Conservation (phyloP, 2,329 filamentous ascomycete species). For the Pezicula carpinea region DNA sequence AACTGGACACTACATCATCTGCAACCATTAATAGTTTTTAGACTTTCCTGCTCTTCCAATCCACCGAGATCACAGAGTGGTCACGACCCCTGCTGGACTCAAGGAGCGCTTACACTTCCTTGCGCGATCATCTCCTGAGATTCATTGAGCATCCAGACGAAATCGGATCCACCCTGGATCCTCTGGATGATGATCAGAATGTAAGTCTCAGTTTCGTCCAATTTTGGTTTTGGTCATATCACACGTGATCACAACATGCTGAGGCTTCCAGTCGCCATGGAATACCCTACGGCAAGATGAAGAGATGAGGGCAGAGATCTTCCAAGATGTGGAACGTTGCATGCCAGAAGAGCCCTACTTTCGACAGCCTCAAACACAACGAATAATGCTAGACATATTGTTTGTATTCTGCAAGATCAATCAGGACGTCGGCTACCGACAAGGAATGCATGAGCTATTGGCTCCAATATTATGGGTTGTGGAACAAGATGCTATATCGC, state of each 20-base stretch:
- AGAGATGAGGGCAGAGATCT: conserved; percentile 77
- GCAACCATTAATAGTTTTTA: conserved; percentile 30
- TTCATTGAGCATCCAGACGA: conserved; percentile 83
- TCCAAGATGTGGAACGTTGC: conserved; percentile 87
- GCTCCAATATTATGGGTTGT: conserved; percentile 85
- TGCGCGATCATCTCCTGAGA: conserved; percentile 70
- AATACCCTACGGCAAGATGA: conserved; percentile 82
- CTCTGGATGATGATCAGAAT: conserved; percentile 73
- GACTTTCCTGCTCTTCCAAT: conserved; percentile 77
- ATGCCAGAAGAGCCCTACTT: conserved; percentile 91
- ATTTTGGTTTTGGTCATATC: background rate
- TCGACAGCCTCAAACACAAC: conserved; percentile 72
- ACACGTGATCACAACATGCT: conserved; percentile 39
- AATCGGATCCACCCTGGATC: conserved; percentile 70
- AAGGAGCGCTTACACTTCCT: conserved; percentile 67
- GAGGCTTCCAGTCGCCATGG: conserved; percentile 76
- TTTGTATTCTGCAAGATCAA: conserved; percentile 96
- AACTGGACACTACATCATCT: background rate
- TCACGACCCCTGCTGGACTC: conserved; percentile 59
- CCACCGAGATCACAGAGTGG: conserved; percentile 64
- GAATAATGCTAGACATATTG: conserved; percentile 78
- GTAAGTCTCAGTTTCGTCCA: conserved; percentile 31
- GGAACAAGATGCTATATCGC: conserved; percentile 71
- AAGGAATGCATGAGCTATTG: conserved; percentile 96
- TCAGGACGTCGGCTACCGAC: conserved; percentile 81